Evolutionary conservation across 2,329 filamentous ascomycete genomes (phyloP), one percentile per base, ranked within the genome.

Genomic region (Aspergillus sp.): DNA sequence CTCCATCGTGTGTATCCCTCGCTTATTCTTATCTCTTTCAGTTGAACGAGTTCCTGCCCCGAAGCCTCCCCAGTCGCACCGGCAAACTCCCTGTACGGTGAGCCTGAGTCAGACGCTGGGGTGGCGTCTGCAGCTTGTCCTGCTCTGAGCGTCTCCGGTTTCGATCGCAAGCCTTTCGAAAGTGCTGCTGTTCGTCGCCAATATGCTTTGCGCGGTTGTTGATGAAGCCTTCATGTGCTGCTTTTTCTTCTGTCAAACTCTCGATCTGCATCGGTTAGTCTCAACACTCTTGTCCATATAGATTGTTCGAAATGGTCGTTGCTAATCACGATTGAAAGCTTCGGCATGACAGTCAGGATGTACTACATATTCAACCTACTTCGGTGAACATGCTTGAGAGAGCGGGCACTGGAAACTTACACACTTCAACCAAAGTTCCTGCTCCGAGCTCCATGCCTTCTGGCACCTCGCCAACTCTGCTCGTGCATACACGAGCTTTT

Each of bases 401-500:
- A 60, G 38, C 34, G 2, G 49, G 48, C 25, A 23, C 43, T 54
- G 30, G 59, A 58, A 34, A 71, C 74, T 59, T 69, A 77, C 74
- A 71, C 71, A 68, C 19, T 66, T 61, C 58, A 77, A 56, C 74
- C 74, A 76, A 17, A 76, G 43, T 49, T 76, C 74, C 54, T 76
- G 74, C 56, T 76, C 73, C 9, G 74, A 75, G 56, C 72, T 75
- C 73, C 73, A 76, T 1, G 74, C 72, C 61, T 72, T 76, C 57
- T 76, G 74, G 64, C 74, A 76, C 28, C 70, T 63, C 43, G 65
- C 71, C 51, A 76, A 51, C 46, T 77, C 68, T 17, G 64, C 66
- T 59, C 69, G 61, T 0, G 74, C 74, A 54, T 68, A 64, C 5
- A 64, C 53, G 19, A 76, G 66, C 34, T 73, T 67, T 17, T 63